Evolutionary conservation across 306 rosid species (phyloP), one percentile per base, ranked within the genome.

Genomic region (Lathyrus sativus): DNA sequence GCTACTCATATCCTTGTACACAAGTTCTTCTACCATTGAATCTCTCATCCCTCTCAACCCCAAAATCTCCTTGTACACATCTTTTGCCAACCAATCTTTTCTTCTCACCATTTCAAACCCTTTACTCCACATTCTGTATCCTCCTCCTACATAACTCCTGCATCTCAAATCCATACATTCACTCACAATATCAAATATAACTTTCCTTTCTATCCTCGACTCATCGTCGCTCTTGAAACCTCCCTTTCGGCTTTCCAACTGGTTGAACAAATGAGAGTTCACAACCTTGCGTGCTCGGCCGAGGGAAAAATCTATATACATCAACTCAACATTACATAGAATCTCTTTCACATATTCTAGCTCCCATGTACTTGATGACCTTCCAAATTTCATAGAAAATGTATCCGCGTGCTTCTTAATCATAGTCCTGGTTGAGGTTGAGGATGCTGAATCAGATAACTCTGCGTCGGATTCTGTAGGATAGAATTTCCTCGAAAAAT

Each of bases 21-120:
- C 96, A 42, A 93, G 91, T 66, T 88, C 97, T 64, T 90, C 96
- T 2, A 92, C 98, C 96, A 88, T 90, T 42, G 86, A 83, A 57
- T 90, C 93, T 35, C 89, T 82, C 97, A 85, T 67, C 71, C 78
- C 89, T 29, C 53, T 82, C 89, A 86, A 90, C 57, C 80, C 77
- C 12, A 75, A 82, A 69, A 93, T 81, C 75, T 93, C 97, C 74
- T 88, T 88, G 70, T 79, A 84, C 63, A 93, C 76, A 51, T 88
- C 90, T 69, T 82, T 84, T 37, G 89, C 85, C 76, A 93, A 76
- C 81, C 71, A 68, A 42, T 87, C 96, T 29, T 85, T 86, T 71
- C 89, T 85, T 76, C 74, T 84, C 82, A 90, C 79, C 83, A 84
- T 79, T 68, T 81, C 84, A 24, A 75, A 72, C 50, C 95, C 98